These are phyloP conservation scores for Aspergillus sergii DNA, from an alignment of 2,329 filamentous ascomycete species.

Conservation along the genomic window DNA sequence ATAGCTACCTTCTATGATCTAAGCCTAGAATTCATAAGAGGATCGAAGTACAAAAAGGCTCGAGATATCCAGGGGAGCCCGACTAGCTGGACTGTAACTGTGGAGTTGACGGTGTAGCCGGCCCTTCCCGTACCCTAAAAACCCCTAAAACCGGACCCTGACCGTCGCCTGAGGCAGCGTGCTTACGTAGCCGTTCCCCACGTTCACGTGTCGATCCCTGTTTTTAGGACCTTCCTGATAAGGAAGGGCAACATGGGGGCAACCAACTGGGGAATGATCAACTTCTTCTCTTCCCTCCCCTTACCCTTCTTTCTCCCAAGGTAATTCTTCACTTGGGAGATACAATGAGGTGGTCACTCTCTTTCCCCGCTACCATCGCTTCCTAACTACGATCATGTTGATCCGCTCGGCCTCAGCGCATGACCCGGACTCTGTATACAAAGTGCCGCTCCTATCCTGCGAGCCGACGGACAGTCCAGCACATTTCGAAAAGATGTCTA, in stretches of 20 bases:
- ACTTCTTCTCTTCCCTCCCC: not conserved
- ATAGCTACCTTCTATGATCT: too few relatives aligned
- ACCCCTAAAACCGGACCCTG: not conserved
- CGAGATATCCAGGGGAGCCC: too few relatives aligned
- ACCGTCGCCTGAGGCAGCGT: not conserved
- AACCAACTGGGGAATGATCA: not conserved
- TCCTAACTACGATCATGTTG: not conserved
- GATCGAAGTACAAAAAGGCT: too few relatives aligned
- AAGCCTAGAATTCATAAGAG: too few relatives aligned
- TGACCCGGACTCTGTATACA: not conserved
- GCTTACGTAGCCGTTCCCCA: not conserved
- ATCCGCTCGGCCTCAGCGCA: not conserved
- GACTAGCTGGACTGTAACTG: too few relatives aligned
- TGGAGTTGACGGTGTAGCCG: too few relatives aligned
- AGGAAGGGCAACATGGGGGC: slow-evolving; percentile 5
- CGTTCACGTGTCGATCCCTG: slow-evolving; percentile 8
- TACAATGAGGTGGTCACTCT: not conserved
- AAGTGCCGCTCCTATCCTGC: slow-evolving; percentile 2
- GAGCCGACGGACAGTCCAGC: not conserved
- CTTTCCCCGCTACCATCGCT: not conserved
- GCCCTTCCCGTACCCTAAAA: not conserved
- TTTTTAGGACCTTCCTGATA: slow-evolving; percentile 4
- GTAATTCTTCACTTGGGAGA: not conserved
- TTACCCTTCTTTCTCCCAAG: not conserved
- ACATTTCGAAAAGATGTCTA: not conserved